Evolutionary conservation across 805 yeast species (phyloP).

Genomic region (Ogataea kodamae): DNA sequence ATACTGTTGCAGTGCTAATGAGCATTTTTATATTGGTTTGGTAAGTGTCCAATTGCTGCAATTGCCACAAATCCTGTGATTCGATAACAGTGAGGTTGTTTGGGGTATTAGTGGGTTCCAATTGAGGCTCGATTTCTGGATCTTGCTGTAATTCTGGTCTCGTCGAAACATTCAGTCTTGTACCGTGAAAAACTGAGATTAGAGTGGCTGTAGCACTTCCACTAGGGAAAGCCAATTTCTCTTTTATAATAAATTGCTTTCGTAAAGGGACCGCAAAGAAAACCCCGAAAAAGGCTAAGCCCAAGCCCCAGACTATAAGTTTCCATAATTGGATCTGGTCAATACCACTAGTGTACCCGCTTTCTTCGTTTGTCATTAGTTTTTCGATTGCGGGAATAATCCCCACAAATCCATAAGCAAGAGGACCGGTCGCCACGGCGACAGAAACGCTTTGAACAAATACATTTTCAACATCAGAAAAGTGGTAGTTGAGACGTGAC

Average conservation of each 20-base stretch:
- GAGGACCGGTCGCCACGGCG: slow-evolving; percentile 96
- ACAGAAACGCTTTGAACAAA: slow-evolving; percentile 90
- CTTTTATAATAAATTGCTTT: slow-evolving; percentile 80
- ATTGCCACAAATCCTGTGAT: slow-evolving; percentile 31
- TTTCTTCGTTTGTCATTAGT: slow-evolving; percentile 73
- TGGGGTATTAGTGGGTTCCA: slow-evolving; percentile 7
- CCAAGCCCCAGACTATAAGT: slow-evolving; percentile 76
- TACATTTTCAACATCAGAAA: slow-evolving; percentile 92
- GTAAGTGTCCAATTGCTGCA: slow-evolving; percentile 36
- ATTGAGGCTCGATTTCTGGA: background rate
- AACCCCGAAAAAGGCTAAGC: slow-evolving; percentile 90
- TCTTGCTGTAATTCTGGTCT: slow-evolving; percentile 1
- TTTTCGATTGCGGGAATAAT: slow-evolving; percentile 95
- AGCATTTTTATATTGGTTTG: slow-evolving; percentile 59
- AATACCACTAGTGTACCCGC: slow-evolving; percentile 49
- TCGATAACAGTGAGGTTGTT: slow-evolving; percentile 32
- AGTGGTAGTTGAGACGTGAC: slow-evolving; percentile 37
- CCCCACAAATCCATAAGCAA: slow-evolving; percentile 93
- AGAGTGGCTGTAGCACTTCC: slow-evolving; percentile 95
- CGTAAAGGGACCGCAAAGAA: slow-evolving; percentile 91
- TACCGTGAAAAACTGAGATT: slow-evolving; percentile 80
- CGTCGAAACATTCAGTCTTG: slow-evolving; percentile 43
- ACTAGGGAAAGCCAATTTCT: slow-evolving; percentile 87
- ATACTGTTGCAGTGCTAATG: slow-evolving; percentile 55
- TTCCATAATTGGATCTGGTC: slow-evolving; percentile 41